phyloP scores from a whole-genome alignment of 106 monocot species.

The Gastrodia elata region DNA sequence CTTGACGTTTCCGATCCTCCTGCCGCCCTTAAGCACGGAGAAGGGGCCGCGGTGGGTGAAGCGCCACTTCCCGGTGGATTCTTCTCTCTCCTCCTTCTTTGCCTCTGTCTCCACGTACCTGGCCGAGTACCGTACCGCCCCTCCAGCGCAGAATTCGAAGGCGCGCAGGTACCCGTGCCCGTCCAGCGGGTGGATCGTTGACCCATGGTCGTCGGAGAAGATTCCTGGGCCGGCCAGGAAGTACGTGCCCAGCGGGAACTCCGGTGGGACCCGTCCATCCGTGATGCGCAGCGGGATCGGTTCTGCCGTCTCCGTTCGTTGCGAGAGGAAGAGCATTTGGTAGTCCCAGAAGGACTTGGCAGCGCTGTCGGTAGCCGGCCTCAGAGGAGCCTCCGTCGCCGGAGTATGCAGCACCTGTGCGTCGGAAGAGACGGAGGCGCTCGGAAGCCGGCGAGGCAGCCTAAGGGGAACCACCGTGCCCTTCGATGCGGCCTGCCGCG shows the following conservation, averaged over 20 bases:
- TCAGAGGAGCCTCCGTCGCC: background rate
- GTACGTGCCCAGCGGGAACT: slow-evolving; percentile 52
- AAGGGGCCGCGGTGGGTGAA: slow-evolving; percentile 87
- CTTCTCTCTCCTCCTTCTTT: slow-evolving; percentile 42
- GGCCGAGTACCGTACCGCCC: slow-evolving; percentile 44
- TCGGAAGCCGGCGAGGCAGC: slow-evolving; percentile 1
- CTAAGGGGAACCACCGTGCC: background rate
- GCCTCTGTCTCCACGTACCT: slow-evolving; percentile 69
- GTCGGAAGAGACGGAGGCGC: background rate
- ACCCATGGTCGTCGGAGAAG: slow-evolving; percentile 85
- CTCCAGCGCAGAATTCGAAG: slow-evolving; percentile 39
- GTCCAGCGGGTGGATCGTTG: slow-evolving; percentile 81
- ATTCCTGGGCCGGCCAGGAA: slow-evolving; percentile 72
- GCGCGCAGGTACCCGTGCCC: slow-evolving; percentile 92
- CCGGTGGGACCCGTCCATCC: slow-evolving; percentile 41
- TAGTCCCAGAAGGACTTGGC: slow-evolving; percentile 64
- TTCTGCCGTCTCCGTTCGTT: slow-evolving; percentile 41
- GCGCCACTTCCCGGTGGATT: slow-evolving; percentile 31
- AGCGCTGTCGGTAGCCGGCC: background rate
- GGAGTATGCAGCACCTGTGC: background rate
- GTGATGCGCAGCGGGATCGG: slow-evolving; percentile 28
- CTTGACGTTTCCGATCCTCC: slow-evolving; percentile 62
- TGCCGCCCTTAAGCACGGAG: slow-evolving; percentile 64
- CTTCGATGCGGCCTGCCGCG: slow-evolving; percentile 4
- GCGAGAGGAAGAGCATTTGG: slow-evolving; percentile 78